Evolutionary conservation across 805 yeast genomes (phyloP).

Genomic region (Millerago galiae): DNA sequence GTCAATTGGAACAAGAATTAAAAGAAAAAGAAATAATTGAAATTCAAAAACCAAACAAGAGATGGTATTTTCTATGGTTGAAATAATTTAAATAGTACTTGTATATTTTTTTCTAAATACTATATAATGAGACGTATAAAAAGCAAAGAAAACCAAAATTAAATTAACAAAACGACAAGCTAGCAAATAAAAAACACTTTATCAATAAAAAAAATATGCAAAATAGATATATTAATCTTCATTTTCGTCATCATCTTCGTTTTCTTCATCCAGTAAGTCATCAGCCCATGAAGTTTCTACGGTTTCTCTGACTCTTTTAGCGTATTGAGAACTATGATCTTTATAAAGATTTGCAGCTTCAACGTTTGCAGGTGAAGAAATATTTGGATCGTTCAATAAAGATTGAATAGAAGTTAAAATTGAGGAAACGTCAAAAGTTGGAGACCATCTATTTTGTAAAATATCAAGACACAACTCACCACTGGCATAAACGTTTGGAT

Average conservation of each 20-base stretch:
- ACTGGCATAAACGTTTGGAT: constrained; percentile 92
- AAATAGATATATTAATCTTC: constrained; percentile 19
- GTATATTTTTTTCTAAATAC: neutral
- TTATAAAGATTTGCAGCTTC: constrained; percentile 95
- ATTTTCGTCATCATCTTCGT: constrained; percentile 28
- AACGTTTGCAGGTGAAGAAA: constrained; percentile 93
- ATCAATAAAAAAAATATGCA: neutral
- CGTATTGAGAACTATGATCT: constrained; percentile 90
- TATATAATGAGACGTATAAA: neutral
- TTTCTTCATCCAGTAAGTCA: constrained; percentile 53
- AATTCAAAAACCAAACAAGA: constrained; percentile 6
- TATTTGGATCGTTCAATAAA: constrained; percentile 91
- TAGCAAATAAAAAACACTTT: neutral
- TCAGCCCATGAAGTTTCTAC: constrained; percentile 94
- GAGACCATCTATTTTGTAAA: constrained; percentile 96
- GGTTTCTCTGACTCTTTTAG: constrained; percentile 86
- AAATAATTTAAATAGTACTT: constrained; percentile 8
- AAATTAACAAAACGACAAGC: neutral
- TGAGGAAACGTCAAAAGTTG: constrained; percentile 95
- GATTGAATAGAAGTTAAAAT: constrained; percentile 91
- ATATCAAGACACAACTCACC: constrained; percentile 96
- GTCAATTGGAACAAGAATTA: constrained; percentile 12
- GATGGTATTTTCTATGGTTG: constrained; percentile 25
- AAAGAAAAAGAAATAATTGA: constrained; percentile 7
- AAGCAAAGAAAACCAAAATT: neutral